Base-by-base conservation (phyloP, 2,329 filamentous ascomycete species). In the Epichloe sibirici region DNA sequence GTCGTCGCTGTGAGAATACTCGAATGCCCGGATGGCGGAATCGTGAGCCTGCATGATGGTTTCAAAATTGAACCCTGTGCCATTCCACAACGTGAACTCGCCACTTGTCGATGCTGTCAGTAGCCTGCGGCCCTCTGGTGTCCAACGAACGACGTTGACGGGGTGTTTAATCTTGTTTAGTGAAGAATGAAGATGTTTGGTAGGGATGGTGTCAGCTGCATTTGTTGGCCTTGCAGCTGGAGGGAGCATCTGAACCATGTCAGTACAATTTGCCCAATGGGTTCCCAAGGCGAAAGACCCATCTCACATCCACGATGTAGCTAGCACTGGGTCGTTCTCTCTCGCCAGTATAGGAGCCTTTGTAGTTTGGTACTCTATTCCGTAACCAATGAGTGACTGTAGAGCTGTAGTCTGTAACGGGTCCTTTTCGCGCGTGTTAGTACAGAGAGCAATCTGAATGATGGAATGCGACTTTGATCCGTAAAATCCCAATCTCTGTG, bases 41-140 rank as follows among this genome's bases (percentile, higher is more conserved):
- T 96, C 91, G 68, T 97, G 91, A 40, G 91, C 91, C 74, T 95
- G 90, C 87, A 96, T 96, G 31, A 98, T 96, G 3, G 93, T 97
- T 72, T 98, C 93, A 62, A 98, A 98, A 69, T 98, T 97, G 78
- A 98, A 98, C 25, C 90, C 91, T 44, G 91, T 97, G 57, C 93
- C 93, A 66, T 98, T 98, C 93, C 93, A 98, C 3, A 98, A 71
- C 40, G 94, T 98, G 63, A 98, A 98, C 67, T 98, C 93, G 63
- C 93, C 93, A 66, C 91, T 97, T 59, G 90, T 95, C 0, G 90
- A 95, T 23, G 90, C 93, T 0, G 93, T 97, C 65, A 98, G 77
- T 53, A 98, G 73, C 59, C 93, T 79, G 56, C 93, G 84, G 31
- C 93, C 93, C 69, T 98, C 93, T 6, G 93, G 93, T 15, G 94